Conservation (phyloP, 352 stramenopile species). For the Thraustochytrium striatum region DNA sequence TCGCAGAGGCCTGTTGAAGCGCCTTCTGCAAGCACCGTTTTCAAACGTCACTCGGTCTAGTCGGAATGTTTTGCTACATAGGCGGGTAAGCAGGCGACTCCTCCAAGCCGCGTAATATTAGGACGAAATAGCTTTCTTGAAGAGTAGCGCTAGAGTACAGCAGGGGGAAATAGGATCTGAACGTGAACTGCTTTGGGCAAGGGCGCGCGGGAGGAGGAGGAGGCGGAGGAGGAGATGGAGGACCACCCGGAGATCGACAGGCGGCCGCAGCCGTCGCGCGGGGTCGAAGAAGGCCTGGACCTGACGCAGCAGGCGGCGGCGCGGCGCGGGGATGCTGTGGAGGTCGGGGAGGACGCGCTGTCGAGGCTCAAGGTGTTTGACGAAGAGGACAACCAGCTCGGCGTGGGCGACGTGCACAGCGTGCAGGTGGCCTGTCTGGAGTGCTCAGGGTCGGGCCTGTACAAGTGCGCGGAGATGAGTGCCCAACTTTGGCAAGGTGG, state of each 20-base stretch:
- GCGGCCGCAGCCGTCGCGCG: neutral
- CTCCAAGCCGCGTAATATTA: too few relatives aligned
- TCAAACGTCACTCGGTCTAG: too few relatives aligned
- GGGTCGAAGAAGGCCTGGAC: neutral
- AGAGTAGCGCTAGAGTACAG: too few relatives aligned
- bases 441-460: neutral
- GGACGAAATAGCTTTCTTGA: too few relatives aligned
- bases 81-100: too few relatives aligned
- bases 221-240: neutral
- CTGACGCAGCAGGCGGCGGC: neutral
- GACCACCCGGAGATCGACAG: conserved; percentile 24
- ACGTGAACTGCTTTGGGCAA: too few relatives aligned
- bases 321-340: conserved; percentile 2
- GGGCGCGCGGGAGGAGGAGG: neutral
- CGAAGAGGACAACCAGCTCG: conserved; percentile 30
- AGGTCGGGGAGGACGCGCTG: neutral
- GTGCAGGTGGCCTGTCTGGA: conserved; percentile 2
- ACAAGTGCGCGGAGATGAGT: conserved; percentile 2
- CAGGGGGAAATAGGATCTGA: too few relatives aligned
- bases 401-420: conserved; percentile 7
- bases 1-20: too few relatives aligned
- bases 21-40: too few relatives aligned
- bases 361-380: conserved; percentile 9
- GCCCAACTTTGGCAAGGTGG: neutral
- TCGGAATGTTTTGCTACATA: too few relatives aligned